Conservation (phyloP, 495 filamentous ascomycete species). For the Jackrogersella minutella region DNA sequence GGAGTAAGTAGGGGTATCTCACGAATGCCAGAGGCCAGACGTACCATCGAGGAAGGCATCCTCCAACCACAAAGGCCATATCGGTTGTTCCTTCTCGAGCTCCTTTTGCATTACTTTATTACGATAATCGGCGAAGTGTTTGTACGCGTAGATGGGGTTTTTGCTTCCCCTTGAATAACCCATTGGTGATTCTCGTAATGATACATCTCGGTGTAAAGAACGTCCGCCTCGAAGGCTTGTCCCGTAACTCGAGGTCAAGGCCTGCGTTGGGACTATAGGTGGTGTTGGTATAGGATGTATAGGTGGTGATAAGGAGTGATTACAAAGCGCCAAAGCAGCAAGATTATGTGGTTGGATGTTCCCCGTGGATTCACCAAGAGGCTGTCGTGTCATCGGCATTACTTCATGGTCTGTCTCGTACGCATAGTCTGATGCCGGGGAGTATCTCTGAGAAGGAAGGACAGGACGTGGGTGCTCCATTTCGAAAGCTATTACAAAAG, state of each 20-base stretch:
- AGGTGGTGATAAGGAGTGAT: constrained; percentile 50
- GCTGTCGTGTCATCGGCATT: constrained; percentile 48
- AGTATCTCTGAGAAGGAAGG: constrained; percentile 45
- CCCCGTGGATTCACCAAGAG: constrained; percentile 58
- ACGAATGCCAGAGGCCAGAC: constrained; percentile 11
- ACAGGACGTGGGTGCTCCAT: constrained; percentile 47
- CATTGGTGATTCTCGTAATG: constrained; percentile 49
- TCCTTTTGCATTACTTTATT: constrained; percentile 68
- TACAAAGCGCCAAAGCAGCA: constrained; percentile 47
- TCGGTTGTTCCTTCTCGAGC: constrained; percentile 53
- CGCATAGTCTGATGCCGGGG: constrained; percentile 43
- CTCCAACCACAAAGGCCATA: constrained; percentile 88
- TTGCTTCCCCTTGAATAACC: constrained; percentile 53
- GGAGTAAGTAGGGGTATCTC: constrained; percentile 5
- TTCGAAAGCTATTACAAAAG: constrained; percentile 29
- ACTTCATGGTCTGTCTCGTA: constrained; percentile 44
- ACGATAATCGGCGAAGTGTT: constrained; percentile 73
- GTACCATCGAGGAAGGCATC: constrained; percentile 90
- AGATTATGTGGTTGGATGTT: constrained; percentile 57
- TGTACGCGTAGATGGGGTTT: constrained; percentile 61
- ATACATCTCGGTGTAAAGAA: constrained; percentile 46
- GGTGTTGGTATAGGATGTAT: constrained; percentile 51
- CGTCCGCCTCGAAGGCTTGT: constrained; percentile 46
- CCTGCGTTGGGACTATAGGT: constrained; percentile 55
- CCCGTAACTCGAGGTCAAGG: constrained; percentile 49